Evolutionary conservation across 1,284 basidiomycete species (phyloP).

Genomic region (Cutaneotrichosporon sp.): DNA sequence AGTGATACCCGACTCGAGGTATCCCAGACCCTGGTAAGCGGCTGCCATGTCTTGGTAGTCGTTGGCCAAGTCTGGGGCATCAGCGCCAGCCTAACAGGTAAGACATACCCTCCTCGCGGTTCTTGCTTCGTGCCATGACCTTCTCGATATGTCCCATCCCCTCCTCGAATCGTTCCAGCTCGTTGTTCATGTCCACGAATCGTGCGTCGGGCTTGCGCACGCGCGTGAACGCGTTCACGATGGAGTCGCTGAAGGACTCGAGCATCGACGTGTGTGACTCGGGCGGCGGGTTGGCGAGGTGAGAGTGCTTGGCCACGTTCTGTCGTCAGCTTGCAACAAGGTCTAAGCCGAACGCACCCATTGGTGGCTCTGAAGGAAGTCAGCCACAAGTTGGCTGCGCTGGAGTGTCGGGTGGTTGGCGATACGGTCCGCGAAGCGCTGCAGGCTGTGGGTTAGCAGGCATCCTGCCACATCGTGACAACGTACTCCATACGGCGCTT

Average conservation of each 20-base stretch:
- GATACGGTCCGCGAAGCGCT: conserved; percentile 88
- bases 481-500: conserved; percentile 82
- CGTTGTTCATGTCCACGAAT: conserved; percentile 86
- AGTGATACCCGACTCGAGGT: conserved; percentile 96
- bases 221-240: conserved; percentile 85
- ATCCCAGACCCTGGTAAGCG: conserved; percentile 92
- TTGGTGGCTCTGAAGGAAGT: conserved; percentile 95
- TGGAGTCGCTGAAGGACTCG: conserved; percentile 92
- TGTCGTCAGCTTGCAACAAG: conserved; percentile 44
- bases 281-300: conserved; percentile 82
- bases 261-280: conserved; percentile 79
- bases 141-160: conserved; percentile 78
- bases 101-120: conserved; percentile 79
- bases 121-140: conserved; percentile 71
- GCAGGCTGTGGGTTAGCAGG: conserved; percentile 62
- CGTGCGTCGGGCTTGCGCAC: conserved; percentile 96
- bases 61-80: conserved; percentile 76
- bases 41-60: conserved; percentile 98
- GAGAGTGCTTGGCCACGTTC: conserved; percentile 95
- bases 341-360: conserved; percentile 66
- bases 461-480: background rate
- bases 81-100: conserved; percentile 6
- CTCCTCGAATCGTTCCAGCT: conserved; percentile 93
- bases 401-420: conserved; percentile 93
- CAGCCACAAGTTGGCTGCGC: conserved; percentile 80